Conservation (phyloP, 805 yeast genomes). For the Jamesozyma hellenica region DNA sequence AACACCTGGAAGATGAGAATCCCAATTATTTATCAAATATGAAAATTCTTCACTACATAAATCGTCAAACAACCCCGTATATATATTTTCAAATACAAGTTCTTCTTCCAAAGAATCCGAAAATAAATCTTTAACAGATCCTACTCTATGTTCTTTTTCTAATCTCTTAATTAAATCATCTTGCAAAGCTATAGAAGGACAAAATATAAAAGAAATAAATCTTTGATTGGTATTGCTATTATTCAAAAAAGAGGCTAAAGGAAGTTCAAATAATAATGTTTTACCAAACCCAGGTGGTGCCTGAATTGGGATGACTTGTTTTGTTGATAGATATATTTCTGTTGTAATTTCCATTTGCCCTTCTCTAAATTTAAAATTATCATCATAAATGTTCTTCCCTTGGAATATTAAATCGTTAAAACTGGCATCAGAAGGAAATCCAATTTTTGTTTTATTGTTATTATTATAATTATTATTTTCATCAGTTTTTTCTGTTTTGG, state of each 20-base stretch:
- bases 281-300: not conserved
- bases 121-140: too few species aligned
- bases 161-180: too few species aligned
- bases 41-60: not conserved
- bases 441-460: too few species aligned
- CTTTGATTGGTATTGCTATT: too few species aligned
- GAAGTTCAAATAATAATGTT: not conserved
- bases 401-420: too few species aligned
- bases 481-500: not conserved
- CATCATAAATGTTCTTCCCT: not conserved
- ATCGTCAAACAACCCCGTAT: not conserved
- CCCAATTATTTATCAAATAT: not conserved
- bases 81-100: too few species aligned
- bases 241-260: not conserved
- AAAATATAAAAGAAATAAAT: too few species aligned
- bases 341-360: not conserved
- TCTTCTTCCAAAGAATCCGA: too few species aligned
- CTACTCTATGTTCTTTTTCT: too few species aligned
- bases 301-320: not conserved
- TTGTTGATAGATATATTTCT: not conserved
- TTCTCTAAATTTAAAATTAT: not conserved
- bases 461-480: too few species aligned
- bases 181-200: too few species aligned
- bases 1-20: too few species aligned
- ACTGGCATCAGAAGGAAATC: not conserved